Conservation (phyloP, 176 grass and related monocot genomes). For the Rhipidocladum racemiflorum region DNA sequence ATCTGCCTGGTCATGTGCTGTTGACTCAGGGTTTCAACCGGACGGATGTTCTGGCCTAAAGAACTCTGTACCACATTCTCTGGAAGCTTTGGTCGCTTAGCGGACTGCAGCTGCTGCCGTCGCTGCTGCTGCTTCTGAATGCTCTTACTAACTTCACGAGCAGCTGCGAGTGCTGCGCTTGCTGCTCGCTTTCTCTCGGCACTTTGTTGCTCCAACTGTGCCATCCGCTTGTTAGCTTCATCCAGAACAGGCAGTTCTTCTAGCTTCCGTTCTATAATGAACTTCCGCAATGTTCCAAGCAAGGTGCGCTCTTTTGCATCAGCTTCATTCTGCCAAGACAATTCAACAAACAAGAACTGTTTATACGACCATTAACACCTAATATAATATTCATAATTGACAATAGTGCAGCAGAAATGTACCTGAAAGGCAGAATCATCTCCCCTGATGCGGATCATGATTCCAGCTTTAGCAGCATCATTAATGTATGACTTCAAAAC, state of each 20-base stretch:
- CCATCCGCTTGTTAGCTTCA: conserved; percentile 39
- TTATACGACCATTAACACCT: not conserved
- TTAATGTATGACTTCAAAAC: conserved; percentile 50
- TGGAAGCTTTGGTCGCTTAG: conserved; percentile 20
- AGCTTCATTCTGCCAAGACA: conserved; percentile 38
- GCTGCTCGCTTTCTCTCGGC: conserved; percentile 37
- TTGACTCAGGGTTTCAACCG: conserved; percentile 4
- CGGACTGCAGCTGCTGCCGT: conserved; percentile 5
- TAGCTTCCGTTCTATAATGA: conserved; percentile 51
- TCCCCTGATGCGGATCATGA: conserved; percentile 43
- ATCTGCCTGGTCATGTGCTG: not conserved
- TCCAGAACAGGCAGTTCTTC: conserved; percentile 46
- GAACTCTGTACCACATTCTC: conserved; percentile 19
- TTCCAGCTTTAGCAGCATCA: conserved; percentile 50
- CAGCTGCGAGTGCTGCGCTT: conserved; percentile 18
- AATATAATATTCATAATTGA: not conserved
- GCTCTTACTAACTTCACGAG: conserved; percentile 15
- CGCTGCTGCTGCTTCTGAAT: conserved; percentile 8
- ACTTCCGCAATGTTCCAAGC: conserved; percentile 49
- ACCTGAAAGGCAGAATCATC: conserved; percentile 51
- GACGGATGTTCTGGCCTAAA: conserved; percentile 1
- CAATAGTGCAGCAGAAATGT: conserved; percentile 6
- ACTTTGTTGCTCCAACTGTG: conserved; percentile 39
- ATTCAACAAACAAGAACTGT: conserved; percentile 19
- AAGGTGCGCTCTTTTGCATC: conserved; percentile 45